phyloP scores from a whole-genome alignment of 257 asterid species.

The Penstemon barbatus region DNA sequence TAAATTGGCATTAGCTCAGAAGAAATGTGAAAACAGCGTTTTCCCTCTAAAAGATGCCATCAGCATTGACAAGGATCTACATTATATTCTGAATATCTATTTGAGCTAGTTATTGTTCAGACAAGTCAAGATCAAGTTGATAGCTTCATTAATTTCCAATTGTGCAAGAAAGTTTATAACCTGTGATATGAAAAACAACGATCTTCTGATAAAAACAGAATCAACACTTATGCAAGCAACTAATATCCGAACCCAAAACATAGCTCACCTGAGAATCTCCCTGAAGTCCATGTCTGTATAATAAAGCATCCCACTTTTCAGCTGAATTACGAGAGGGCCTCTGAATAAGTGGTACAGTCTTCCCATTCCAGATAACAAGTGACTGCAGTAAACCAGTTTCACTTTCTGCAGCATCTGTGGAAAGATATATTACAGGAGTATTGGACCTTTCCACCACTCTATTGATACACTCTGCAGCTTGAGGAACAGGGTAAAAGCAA shows the following conservation, averaged over 20 bases:
- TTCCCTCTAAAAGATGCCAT: neutral
- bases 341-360: slow-evolving; percentile 79
- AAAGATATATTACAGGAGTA: slow-evolving; percentile 81
- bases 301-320: slow-evolving; percentile 97
- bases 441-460: slow-evolving; percentile 69
- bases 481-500: slow-evolving; percentile 96
- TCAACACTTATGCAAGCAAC: neutral
- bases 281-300: slow-evolving; percentile 83
- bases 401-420: slow-evolving; percentile 95
- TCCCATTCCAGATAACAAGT: slow-evolving; percentile 65
- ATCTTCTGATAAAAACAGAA: neutral
- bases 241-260: neutral
- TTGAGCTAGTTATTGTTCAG: too few relatives aligned
- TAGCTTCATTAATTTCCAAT: slow-evolving; percentile 1
- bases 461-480: slow-evolving; percentile 93
- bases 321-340: slow-evolving; percentile 86
- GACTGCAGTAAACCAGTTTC: slow-evolving; percentile 89
- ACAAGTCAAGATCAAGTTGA: too few relatives aligned
- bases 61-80: too few relatives aligned
- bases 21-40: too few relatives aligned
- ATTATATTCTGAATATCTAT: too few relatives aligned
- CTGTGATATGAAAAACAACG: slow-evolving; percentile 1
- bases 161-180: neutral
- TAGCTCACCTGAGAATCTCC: slow-evolving; percentile 78
- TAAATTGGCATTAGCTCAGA: neutral